Conservation (phyloP, 1,139 yeast genomes). For the Nakaseomyces delphensis region DNA sequence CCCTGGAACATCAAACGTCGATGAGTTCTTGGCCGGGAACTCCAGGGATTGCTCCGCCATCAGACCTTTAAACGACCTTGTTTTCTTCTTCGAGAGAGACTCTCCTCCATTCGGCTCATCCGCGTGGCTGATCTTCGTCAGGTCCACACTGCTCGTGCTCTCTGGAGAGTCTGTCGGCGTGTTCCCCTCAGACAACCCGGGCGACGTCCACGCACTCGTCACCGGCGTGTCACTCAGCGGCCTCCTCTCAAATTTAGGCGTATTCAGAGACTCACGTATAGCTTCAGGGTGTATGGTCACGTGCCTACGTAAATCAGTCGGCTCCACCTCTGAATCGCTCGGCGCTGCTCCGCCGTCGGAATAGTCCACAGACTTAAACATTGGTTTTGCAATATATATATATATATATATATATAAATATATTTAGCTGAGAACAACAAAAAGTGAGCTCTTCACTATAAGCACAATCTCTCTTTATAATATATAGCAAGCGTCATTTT, state of each 20-base stretch:
- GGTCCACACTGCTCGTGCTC: slow-evolving; percentile 6
- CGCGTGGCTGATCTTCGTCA: slow-evolving; percentile 3
- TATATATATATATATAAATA: background rate
- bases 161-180: slow-evolving; percentile 30
- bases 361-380: slow-evolving; percentile 22
- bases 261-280: background rate
- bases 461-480: no score
- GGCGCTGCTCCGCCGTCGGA: slow-evolving; percentile 34
- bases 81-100: slow-evolving; percentile 3
- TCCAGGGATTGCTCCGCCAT: slow-evolving; percentile 2
- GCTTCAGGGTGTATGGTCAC: slow-evolving; percentile 8
- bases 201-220: slow-evolving; percentile 45
- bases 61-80: slow-evolving; percentile 1
- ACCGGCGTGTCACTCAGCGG: slow-evolving; percentile 69
- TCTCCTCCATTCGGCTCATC: no score
- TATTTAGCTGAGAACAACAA: no score
- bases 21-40: slow-evolving; percentile 40
- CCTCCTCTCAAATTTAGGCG: slow-evolving; percentile 45
- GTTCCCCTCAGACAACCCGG: slow-evolving; percentile 32
- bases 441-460: background rate
- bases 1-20: slow-evolving; percentile 88
- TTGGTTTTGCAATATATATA: slow-evolving; percentile 1
- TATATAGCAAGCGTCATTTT: background rate
- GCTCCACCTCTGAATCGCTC: slow-evolving; percentile 23
- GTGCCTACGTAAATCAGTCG: slow-evolving; percentile 13